Base-by-base conservation (phyloP, 306 rosid genomes). In the Dryas alaskensis region DNA sequence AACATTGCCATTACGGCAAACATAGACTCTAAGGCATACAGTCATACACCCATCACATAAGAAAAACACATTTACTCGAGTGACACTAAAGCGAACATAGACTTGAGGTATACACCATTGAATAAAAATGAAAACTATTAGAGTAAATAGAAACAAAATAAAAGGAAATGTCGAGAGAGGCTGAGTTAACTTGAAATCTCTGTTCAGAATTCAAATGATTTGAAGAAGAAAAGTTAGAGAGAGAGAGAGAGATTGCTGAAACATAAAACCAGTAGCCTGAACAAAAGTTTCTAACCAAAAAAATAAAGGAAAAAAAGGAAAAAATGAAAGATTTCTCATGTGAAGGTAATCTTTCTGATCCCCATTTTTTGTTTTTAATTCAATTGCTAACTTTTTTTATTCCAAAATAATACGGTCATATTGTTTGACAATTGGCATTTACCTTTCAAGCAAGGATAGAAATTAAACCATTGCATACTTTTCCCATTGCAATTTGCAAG, bases 281-380 rank as follows among this genome's bases (percentile, higher is more conserved):
- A 49, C 46, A 25, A 12, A 67, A 31, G 65, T 48, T 7, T 67
- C 57, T 49, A 25, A 48, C 58, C 37, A 1, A 31, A 31, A 31
- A 31, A 31, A 31, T 31, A 5, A 67, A 8, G 25, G 49, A 69
- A 10, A 1, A 52, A 14, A 5, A 7, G 11, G 12, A 10, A 1
- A 1, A 14, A 5, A 7, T 19, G 12, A 55, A 57, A 6, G 13
- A 55, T n/a, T 19, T 51, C 6, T 12, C 8, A 39, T 8, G 51
- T 17, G 50, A 55, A 42, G 64, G 4, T 47, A 69, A 14, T 31
- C 49, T 70, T 3, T 70, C 52, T 54, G 51, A 64, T 70, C 59
- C 58, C 73, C 6, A 10, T 42, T 54, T 54, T 19, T 7, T 48
- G 60, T 17, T 40, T 39, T 40, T 16, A 16, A 14, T 62, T 8